Evolutionary conservation across 2,329 filamentous ascomycete species (phyloP), one percentile per base, ranked within the genome.

Genomic region (Penicillium expansum): DNA sequence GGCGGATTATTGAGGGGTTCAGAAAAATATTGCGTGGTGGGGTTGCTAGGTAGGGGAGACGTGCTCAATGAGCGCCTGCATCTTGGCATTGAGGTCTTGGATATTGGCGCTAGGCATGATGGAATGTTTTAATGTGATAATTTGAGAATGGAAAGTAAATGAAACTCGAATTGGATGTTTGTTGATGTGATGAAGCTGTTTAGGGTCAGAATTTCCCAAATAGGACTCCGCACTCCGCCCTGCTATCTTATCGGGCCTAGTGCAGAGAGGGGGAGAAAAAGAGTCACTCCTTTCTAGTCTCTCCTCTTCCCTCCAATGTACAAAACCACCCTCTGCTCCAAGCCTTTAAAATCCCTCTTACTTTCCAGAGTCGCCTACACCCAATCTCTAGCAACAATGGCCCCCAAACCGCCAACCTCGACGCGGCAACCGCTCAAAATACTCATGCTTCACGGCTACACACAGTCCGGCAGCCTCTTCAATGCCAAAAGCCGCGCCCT

Each of bases 391-490:
- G 27, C 41, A 18, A 61, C 57, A 50, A 67, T 67, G 64, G 60
- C 60, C 7, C 56, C 62, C 5, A 62, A 56, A 2, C 54, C 56
- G n/a, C 30, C 58, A 10, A 35, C 58, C 49, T 44, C 49, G 16
- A 13, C 29, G 29, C 66, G 66, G 42, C 60, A 69, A 42, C 71
- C 74, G 8, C 71, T 80, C 54, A 90, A 86, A 74, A 86, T 92
- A 61, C 79, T 92, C 43, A 91, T 92, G 88, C 81, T 92, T 29
- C 89, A 92, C 68, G 89, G 93, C 74, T 97, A 87, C 83, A 96
- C 93, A 8, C 93, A 97, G 80, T 95, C 90, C 29, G 92, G 92
- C 4, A 76, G 87, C 4, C 80, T 92, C 61, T 97, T 97, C 83
- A 88, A 86, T 71, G 84, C 88, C 73, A 97, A 97, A 79, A 95